A percentile compares a stretch with the other conserved stretches of the same genome.
Evolutionary conservation across 2,329 filamentous ascomycete species (phyloP).

Genomic region (Botrytis galanthina): DNA sequence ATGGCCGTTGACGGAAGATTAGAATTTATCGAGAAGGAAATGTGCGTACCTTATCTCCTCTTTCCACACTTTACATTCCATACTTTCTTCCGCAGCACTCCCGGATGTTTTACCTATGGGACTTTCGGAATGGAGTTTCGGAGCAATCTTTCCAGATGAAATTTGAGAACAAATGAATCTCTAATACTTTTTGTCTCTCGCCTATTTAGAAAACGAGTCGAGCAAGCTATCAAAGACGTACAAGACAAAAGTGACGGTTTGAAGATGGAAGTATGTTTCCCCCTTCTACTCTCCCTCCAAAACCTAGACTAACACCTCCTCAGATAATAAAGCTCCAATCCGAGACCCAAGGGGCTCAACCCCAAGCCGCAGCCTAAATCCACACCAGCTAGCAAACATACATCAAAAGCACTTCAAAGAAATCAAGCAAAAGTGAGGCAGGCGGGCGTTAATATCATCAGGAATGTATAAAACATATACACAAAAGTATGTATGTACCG

Average conservation of each 20-base stretch:
- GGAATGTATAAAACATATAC: neutral
- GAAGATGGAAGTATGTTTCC: slow-evolving; percentile 58
- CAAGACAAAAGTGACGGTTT: slow-evolving; percentile 64
- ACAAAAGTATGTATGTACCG: slow-evolving; percentile 1
- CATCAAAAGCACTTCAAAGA: neutral
- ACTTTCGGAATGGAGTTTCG: neutral
- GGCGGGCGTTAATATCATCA: slow-evolving; percentile 7
- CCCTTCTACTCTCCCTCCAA: neutral
- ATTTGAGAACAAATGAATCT: neutral
- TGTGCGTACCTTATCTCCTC: slow-evolving; percentile 56
- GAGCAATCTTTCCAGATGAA: neutral
- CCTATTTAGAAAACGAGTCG: slow-evolving; percentile 57
- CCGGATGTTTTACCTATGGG: neutral
- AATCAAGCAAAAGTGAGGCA: neutral
- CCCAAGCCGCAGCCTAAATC: neutral
- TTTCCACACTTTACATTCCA: neutral
- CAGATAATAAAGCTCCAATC: slow-evolving; percentile 22
- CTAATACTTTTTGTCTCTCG: neutral
- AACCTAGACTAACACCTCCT: neutral
- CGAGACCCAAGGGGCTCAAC: slow-evolving; percentile 3
- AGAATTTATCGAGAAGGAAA: slow-evolving; percentile 91
- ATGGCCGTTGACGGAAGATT: slow-evolving; percentile 87
- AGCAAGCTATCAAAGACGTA: slow-evolving; percentile 62
- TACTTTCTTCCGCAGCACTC: neutral
- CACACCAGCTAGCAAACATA: neutral